Evolutionary conservation across 2,329 filamentous ascomycete species (phyloP), one percentile per base, ranked within the genome.

Genomic region (Penicillium sp.): DNA sequence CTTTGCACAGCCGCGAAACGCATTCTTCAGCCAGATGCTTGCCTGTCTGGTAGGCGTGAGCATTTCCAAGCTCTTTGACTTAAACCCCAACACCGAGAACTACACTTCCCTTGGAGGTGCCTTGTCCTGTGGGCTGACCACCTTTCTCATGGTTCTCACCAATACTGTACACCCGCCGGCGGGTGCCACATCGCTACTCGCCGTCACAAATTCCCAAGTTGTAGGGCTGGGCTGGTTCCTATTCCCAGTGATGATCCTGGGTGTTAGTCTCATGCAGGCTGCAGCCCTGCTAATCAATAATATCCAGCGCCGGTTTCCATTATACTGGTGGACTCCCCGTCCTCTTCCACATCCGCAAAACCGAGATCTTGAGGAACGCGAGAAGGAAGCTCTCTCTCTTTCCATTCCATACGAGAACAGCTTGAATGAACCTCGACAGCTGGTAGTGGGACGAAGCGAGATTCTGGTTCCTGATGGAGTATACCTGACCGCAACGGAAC

Each of bases 101-200:
- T 73, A 89, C 27, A 81, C 82, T 27, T 89, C 85, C 81, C 66
- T 90, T 0, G 87, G 81, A 1, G 88, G 85, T 11, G 82, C 87
- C 11, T 72, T 91, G 0, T 77, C 86, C 1, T 89, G 87, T 60
- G 87, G 85, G 0, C 69, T 80, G 2, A 81, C 88, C 0, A 88
- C 84, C 0, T 76, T 81, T 1, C 55, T 84, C 53, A 92, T 91
- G 89, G 81, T 80, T 0, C 64, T 90, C 22, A 91, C 88, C 1
- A 87, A 86, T 50, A 90, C 88, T 0, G 79, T 89, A 0, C 87
- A 92, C 61, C 89, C 89, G 0, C 89, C 89, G 0, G 89, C 87
- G 0, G 89, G 89, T 4, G 88, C 89, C 8, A 92, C 88, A 0
- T 88, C 87, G 0, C 73, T 92, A 1, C 74, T 92, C 25, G 87